Evolutionary conservation across 2,329 filamentous ascomycete genomes (phyloP), one percentile per base, ranked within the genome.

Genomic region (Talaromyces sp.): DNA sequence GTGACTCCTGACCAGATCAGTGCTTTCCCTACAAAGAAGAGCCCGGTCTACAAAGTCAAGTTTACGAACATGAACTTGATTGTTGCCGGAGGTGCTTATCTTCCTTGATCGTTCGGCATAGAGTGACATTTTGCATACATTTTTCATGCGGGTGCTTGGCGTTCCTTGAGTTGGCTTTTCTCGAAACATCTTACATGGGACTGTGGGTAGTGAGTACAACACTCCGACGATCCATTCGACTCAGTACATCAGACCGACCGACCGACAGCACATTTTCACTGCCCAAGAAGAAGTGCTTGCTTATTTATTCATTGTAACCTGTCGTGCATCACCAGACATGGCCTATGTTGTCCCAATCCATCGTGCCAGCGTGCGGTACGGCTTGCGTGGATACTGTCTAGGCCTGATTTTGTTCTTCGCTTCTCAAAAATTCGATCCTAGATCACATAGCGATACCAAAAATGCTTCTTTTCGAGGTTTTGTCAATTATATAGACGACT

Each of bases 61-160:
- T 97, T 97, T 67, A 97, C 94, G 3, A 81, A 91, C 61, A 97
- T 96, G 90, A 99, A 99, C 71, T 75, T 97, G 63, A 88, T 97
- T 11, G 80, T 97, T 61, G 91, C 91, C 21, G 91, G 89, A 48
- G 91, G 92, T 40, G 83, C 82, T 37, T 87, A 85, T 73, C 69
- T 86, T 68, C 84, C 84, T 37, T 60, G 43, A 56, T 31, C 21
- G 10, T 25, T 33, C n/a, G 21, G 5, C 35, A 11, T 39, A 36
- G 2, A 22, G 19, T 52, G 22, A 17, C 35, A 52, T 21, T 10
- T n/a, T n/a, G n/a, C n/a, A n/a, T n/a, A n/a, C n/a, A 3, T 19
- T 39, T 19, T 37, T 17, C 19, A 36, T 52, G 15, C 17, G 39
- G 31, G 31, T 37, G 48, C 19, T 21, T 13, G 48, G 48, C 48